phyloP scores from a whole-genome alignment of 352 stramenopile species.

The Phytophthora hibernalis region DNA sequence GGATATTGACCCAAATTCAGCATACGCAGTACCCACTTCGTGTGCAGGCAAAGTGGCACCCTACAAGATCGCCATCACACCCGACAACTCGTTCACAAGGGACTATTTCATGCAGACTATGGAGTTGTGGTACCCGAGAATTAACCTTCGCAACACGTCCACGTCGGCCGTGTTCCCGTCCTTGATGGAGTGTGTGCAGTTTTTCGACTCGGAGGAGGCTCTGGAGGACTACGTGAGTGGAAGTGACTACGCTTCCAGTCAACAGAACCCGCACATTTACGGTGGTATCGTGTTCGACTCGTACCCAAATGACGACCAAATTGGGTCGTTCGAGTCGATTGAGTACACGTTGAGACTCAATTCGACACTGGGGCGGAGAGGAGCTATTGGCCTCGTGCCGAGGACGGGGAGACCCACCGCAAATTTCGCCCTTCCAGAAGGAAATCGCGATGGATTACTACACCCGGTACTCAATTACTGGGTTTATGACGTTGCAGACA shows the following conservation, averaged over 20 bases:
- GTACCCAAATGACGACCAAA: conserved; percentile 36
- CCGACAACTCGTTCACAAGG: conserved; percentile 67
- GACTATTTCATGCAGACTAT: conserved; percentile 76
- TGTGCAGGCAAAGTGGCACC: conserved; percentile 53
- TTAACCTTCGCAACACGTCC: conserved; percentile 33
- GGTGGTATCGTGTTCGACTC: conserved; percentile 71
- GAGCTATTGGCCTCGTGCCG: conserved; percentile 26
- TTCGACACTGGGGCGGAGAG: conserved; percentile 38
- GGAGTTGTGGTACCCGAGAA: conserved; percentile 60
- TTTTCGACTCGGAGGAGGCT: conserved; percentile 54
- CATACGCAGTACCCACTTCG: conserved; percentile 38
- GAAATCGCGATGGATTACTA: conserved; percentile 28
- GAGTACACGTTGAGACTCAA: conserved; percentile 65
- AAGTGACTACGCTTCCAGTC: conserved; percentile 53
- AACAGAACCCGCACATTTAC: conserved; percentile 64
- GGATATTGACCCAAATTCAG: conserved; percentile 41
- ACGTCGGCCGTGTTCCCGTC: conserved; percentile 50
- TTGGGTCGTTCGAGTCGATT: conserved; percentile 45
- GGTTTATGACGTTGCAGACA: conserved; percentile 50
- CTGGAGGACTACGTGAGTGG: conserved; percentile 62
- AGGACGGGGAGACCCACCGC: conserved; percentile 35
- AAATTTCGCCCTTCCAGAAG: conserved; percentile 34
- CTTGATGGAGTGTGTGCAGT: conserved; percentile 63
- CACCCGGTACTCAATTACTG: conserved; percentile 28
- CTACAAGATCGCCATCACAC: conserved; percentile 69